Evolutionary conservation across 257 asterid species (phyloP), one percentile per base, ranked within the genome.

Genomic region (Buddleja alternifolia): DNA sequence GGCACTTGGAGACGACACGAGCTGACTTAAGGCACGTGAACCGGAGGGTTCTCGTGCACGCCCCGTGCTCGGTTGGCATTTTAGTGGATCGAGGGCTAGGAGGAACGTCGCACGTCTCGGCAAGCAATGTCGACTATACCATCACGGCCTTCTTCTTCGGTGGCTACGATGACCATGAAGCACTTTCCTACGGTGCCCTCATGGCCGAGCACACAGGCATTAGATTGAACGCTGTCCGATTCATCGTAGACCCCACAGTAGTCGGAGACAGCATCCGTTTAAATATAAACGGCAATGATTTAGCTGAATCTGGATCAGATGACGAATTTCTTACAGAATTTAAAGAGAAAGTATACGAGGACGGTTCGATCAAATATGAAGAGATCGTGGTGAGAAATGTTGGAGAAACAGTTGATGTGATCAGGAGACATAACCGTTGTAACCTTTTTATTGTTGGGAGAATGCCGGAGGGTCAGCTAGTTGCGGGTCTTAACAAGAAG

Each of bases 141-240:
- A 65, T 85, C 7, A 82, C 82, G 1, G 83, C 66, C 16, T 62
- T 81, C 19, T 85, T 83, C 76, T 85, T 83, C 9, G 86, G 91
- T 5, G 91, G 91, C 0, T 60, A 6, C 36, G 91, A 85, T 61
- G 91, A 85, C 57, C 84, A 69, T 0, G 91, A 85, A 67, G 91
- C 91, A 0, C 80, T 78, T 14, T 75, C 88, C 32, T 85, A 83
- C 34, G 91, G 85, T 1, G 61, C 53, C 3, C 85, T 83, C 16
- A 83, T 85, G 67, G 84, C 85, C 19, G 88, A 85, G 69, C 91
- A 85, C 66, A 88, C 91, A 1, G 91, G 88, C 23, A 78, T 85
- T 61, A 60, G 24, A 17, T 61, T 83, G 68, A 20, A 59, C n/a
- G 80, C 81, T 2, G 50, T 81, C n/a, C 79, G 69, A 0, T 72